Evolutionary conservation across 2,329 filamentous ascomycete genomes (phyloP).

Genomic region (Arthrobotrys sinensis): DNA sequence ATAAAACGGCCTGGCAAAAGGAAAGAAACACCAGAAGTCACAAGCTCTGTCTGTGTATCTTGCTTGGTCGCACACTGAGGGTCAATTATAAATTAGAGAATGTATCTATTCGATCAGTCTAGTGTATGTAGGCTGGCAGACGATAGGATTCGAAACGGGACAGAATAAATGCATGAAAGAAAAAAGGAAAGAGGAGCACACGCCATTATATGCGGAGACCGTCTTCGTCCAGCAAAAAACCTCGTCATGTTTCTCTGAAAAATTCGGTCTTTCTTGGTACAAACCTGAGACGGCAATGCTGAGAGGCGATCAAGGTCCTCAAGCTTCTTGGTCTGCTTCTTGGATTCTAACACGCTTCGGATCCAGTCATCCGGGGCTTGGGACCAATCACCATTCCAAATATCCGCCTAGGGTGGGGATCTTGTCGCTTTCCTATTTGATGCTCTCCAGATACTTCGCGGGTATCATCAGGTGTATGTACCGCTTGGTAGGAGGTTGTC

Average conservation of each 20-base stretch:
- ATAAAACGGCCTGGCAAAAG: conserved; percentile 17
- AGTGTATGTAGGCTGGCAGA: too few species aligned
- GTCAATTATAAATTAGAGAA: background rate
- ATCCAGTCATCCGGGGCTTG: conserved; percentile 18
- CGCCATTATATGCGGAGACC: conserved; percentile 11
- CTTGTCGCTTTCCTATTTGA: conserved; percentile 29
- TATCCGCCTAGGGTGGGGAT: background rate
- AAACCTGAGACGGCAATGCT: conserved; percentile 36
- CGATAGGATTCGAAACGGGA: too few species aligned
- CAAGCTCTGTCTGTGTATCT: background rate
- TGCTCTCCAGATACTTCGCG: background rate
- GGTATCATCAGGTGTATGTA: background rate
- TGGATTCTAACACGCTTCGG: conserved; percentile 33
- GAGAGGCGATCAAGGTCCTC: conserved; percentile 40
- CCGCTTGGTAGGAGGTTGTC: background rate
- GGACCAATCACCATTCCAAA: conserved; percentile 46
- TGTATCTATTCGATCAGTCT: too few species aligned
- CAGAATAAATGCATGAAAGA: background rate
- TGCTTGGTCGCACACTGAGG: background rate
- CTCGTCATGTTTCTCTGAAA: conserved; percentile 10
- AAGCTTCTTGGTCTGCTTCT: conserved; percentile 41
- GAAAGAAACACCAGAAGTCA: conserved; percentile 13
- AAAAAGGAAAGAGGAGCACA: conserved; percentile 1
- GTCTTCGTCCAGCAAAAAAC: background rate
- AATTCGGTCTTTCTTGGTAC: conserved; percentile 12